Percentiles rank a stretch among this genome's conserved stretches.
Conservation (phyloP, 805 yeast genomes). For the Saturnispora saitoi region DNA sequence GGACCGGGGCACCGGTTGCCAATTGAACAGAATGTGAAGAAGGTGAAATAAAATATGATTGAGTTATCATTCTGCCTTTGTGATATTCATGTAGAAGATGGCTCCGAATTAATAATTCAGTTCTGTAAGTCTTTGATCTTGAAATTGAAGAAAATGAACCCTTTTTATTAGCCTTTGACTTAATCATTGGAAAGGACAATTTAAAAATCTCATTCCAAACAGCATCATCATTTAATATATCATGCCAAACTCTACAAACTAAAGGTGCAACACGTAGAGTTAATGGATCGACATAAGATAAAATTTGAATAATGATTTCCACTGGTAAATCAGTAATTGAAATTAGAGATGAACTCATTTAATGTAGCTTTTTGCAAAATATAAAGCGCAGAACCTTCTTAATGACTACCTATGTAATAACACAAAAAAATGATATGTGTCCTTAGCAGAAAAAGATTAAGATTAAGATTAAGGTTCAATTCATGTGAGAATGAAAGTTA, state of each 20-base stretch:
- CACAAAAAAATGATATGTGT: too few relatives aligned
- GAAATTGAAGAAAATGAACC: slow-evolving; percentile 35
- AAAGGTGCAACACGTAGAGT: slow-evolving; percentile 33
- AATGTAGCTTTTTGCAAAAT: background rate
- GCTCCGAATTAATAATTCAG: slow-evolving; percentile 36
- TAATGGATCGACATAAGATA: slow-evolving; percentile 37
- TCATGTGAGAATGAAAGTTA: too few relatives aligned
- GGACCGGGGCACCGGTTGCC: slow-evolving; percentile 4
- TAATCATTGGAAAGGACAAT: slow-evolving; percentile 29
- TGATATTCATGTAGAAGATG: slow-evolving; percentile 20
- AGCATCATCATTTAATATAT: slow-evolving; percentile 34
- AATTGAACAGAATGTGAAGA: slow-evolving; percentile 1
- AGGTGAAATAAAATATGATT: slow-evolving; percentile 7
- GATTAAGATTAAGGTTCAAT: too few relatives aligned
- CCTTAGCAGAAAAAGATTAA: too few relatives aligned
- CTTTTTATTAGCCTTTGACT: slow-evolving; percentile 10
- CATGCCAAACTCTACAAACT: slow-evolving; percentile 44
- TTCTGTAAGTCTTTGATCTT: slow-evolving; percentile 37
- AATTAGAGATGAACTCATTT: background rate
- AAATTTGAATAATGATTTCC: slow-evolving; percentile 38
- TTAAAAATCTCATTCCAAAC: slow-evolving; percentile 43
- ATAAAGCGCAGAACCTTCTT: background rate
- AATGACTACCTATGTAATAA: too few relatives aligned
- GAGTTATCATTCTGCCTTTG: slow-evolving; percentile 6
- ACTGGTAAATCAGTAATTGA: slow-evolving; percentile 31